Base-by-base conservation (phyloP, 768 basidiomycete species). In the Xerocomellus intermedius region DNA sequence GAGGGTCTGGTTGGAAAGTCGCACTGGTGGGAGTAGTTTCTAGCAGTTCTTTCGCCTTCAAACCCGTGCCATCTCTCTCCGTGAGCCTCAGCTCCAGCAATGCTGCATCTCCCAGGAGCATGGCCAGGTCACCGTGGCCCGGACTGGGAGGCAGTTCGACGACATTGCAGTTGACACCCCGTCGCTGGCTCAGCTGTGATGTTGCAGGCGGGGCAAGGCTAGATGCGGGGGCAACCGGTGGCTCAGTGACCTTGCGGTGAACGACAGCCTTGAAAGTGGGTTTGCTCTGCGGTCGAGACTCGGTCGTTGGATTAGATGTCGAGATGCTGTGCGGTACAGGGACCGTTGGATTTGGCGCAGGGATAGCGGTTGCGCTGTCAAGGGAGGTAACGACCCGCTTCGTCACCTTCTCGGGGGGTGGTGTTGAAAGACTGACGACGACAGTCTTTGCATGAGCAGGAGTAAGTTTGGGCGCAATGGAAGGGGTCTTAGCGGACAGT, bases 21-120 rank as follows among this genome's bases (percentile, higher is more conserved):
- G 58, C 47, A 41, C 7, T 61, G 8, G 70, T 70, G 17, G 69
- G 69, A 3, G 69, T 72, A 8, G 43, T 54, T 12, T 60, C 45
- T 5, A 57, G 43, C 0, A 45, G 44, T 7, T 58, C 60, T 7
- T 57, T 65, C 9, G 52, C 21, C 28, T 28, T 64, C 24, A 22
- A 39, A 16, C 58, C 36, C 17, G 19, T 22, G 6, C 38, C 10
- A 46, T 78, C 77, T 5, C 83, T 83, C 28, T 74, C 73, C 41
- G 75, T 75, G 38, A 88, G 70, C 52, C 75, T 75, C 63, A 76
- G 65, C 71, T 87, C 85, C 44, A 87, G 65, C 50, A 81, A 61
- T 30, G 84, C 81, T 8, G 86, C 82, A 48, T 85, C 81, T 42
- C 81, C 79, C 26, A 87, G 63, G 44, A 88, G 69, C 32, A 73